Base-by-base conservation (phyloP, 1,139 yeast species). In the Debaryomyces nepalensis region DNA sequence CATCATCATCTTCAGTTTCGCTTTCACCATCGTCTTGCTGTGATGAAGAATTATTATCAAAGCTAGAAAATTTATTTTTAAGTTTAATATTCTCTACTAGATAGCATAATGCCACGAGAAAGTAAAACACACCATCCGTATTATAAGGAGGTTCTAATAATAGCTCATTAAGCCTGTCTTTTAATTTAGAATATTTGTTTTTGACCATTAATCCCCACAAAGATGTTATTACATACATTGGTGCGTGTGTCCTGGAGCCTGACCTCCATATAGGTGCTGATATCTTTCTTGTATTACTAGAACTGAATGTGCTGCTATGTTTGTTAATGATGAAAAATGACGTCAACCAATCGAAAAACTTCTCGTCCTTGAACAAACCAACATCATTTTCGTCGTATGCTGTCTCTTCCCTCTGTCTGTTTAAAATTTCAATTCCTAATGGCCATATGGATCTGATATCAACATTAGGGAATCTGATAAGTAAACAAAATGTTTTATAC, bases 361-460 rank as follows among this genome's bases (percentile, higher is more conserved):
- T 54, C 18, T 66, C 70, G n/a, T 61, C 58, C 36, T 59, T 60
- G 36, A 53, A 48, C 5, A 47, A 16, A 6, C 20, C 22, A 16
- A 34, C 15, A 27, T 29, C 19, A 5, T 11, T 8, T 9, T 18
- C 27, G 15, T 37, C 18, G 9, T 37, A 37, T 12, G 42, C 37
- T 11, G 33, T 37, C 22, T 55, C 54, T 31, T 57, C 56, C 29
- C 58, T 39, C 36, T 54, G 42, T 55, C 58, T 52, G n/a, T 56
- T 46, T 18, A 72, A 45, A 35, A 66, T 62, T 44, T 66, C 68
- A 8, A 80, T 61, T 0, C 86, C 88, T 1, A 81, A 37, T 0
- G 84, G 77, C 88, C 89, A 83, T 7, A 82, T 58, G 2, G 74
- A 62, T 45, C 81, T 63, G 2, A 82, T 55, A 55, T 83, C 87